A percentile compares a stretch with the other conserved stretches of the same genome.
Evolutionary conservation across 768 basidiomycete species (phyloP).

Genomic region (Lyophyllum decastes): DNA sequence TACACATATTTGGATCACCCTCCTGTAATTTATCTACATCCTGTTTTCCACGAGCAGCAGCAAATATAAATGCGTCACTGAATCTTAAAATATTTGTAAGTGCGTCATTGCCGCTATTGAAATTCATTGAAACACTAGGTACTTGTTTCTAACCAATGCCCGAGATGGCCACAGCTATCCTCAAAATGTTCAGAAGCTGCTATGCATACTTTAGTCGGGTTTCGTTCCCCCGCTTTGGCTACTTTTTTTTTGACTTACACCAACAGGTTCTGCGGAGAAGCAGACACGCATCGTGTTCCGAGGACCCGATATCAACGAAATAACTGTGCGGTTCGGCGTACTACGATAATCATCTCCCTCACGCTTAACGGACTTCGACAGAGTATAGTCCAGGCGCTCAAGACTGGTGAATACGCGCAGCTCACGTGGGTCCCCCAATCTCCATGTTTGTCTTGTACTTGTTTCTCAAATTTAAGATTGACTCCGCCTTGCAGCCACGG

Average conservation of each 20-base stretch:
- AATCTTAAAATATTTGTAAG: too few species aligned
- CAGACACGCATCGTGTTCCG: neutral
- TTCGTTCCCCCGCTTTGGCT: too few species aligned
- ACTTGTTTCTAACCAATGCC: too few species aligned
- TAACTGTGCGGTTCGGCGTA: neutral
- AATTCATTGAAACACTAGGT: too few species aligned
- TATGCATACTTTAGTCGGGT: too few species aligned
- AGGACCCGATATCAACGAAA: neutral
- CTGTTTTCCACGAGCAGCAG: neutral
- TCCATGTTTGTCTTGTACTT: neutral
- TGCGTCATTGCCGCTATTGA: too few species aligned
- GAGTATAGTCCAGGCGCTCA: neutral
- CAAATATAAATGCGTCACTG: too few species aligned
- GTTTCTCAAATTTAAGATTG: neutral
- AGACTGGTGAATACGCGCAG: neutral
- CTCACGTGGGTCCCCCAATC: neutral
- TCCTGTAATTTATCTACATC: conserved; percentile 5
- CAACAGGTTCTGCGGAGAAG: too few species aligned
- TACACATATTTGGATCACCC: neutral
- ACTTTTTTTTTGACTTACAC: too few species aligned
- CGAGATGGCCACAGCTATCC: too few species aligned
- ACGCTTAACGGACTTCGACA: neutral
- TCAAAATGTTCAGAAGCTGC: too few species aligned
- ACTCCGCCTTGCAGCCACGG: neutral
- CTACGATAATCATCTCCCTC: neutral